These are phyloP conservation scores for Populus hybrid DNA, from an alignment of 441 rosid species.

Conservation along the genomic window DNA sequence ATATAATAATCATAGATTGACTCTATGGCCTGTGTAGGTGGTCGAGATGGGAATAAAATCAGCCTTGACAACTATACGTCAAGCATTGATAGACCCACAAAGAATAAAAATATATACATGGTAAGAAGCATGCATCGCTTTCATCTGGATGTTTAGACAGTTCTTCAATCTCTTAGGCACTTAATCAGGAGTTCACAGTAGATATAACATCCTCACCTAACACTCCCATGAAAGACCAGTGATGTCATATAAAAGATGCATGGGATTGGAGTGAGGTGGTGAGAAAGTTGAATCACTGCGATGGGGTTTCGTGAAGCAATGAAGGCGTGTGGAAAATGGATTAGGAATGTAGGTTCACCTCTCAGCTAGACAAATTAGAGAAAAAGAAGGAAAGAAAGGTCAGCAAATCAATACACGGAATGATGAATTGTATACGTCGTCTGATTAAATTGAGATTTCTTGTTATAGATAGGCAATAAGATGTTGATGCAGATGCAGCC, in stretches of 20 bases:
- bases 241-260: neutral
- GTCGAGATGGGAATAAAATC: too few species aligned
- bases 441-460: neutral
- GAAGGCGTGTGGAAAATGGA: constrained; percentile 34
- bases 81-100: too few species aligned
- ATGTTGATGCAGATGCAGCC: neutral
- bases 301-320: constrained; percentile 33
- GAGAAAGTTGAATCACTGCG: neutral
- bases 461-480: neutral
- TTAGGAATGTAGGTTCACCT: constrained; percentile 37
- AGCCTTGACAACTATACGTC: too few species aligned
- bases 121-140: too few species aligned
- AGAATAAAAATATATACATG: too few species aligned
- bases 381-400: neutral
- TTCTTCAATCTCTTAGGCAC: neutral
- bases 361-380: neutral
- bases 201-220: constrained; percentile 41
- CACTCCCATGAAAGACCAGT: neutral
- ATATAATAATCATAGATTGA: too few species aligned
- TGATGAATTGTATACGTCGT: neutral
- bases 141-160: too few species aligned
- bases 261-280: neutral
- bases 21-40: too few species aligned
- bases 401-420: constrained; percentile 12
- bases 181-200: constrained; percentile 13